Evolutionary conservation across 345 rosid species (phyloP).

Genomic region (Punica granatum): DNA sequence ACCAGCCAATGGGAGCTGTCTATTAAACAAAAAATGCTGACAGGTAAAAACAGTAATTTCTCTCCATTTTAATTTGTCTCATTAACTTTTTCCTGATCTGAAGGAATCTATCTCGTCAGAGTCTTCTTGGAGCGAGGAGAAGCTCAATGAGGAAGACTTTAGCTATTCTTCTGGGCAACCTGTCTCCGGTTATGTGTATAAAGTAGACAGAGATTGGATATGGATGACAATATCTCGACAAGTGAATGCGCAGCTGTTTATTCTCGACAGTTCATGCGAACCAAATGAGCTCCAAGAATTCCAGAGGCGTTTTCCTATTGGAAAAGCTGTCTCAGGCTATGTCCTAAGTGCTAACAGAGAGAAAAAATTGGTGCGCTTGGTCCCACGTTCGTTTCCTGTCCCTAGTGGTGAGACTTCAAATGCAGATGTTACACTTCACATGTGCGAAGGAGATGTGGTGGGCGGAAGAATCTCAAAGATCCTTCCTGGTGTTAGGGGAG

Average conservation of each 20-base stretch:
- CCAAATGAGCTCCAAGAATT: slow-evolving; percentile 70
- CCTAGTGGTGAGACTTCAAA: slow-evolving; percentile 14
- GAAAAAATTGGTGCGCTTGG: slow-evolving; percentile 62
- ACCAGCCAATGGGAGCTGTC: slow-evolving; percentile 76
- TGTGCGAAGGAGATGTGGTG: slow-evolving; percentile 67
- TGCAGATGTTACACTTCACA: slow-evolving; percentile 36
- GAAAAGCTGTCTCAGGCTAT: slow-evolving; percentile 60
- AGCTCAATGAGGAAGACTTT: slow-evolving; percentile 25
- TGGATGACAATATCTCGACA: slow-evolving; percentile 72
- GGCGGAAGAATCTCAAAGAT: slow-evolving; percentile 83
- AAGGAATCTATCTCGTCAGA: slow-evolving; percentile 25
- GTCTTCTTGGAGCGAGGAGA: slow-evolving; percentile 26
- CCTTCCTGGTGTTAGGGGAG: slow-evolving; percentile 73
- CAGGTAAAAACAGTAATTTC: slow-evolving; percentile 33
- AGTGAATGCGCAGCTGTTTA: slow-evolving; percentile 58
- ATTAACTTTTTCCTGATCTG: slow-evolving; percentile 7
- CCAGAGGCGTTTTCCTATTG: slow-evolving; percentile 47
- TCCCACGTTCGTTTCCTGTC: slow-evolving; percentile 37
- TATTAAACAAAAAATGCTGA: slow-evolving; percentile 49
- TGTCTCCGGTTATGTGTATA: slow-evolving; percentile 73
- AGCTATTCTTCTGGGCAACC: slow-evolving; percentile 50
- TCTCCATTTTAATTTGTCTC: background rate
- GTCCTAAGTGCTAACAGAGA: slow-evolving; percentile 55
- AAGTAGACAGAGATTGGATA: slow-evolving; percentile 80
- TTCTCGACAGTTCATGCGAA: slow-evolving; percentile 72